These are phyloP conservation scores for Globisporangium lucens DNA, from an alignment of 352 stramenopile species.

Conservation along the genomic window DNA sequence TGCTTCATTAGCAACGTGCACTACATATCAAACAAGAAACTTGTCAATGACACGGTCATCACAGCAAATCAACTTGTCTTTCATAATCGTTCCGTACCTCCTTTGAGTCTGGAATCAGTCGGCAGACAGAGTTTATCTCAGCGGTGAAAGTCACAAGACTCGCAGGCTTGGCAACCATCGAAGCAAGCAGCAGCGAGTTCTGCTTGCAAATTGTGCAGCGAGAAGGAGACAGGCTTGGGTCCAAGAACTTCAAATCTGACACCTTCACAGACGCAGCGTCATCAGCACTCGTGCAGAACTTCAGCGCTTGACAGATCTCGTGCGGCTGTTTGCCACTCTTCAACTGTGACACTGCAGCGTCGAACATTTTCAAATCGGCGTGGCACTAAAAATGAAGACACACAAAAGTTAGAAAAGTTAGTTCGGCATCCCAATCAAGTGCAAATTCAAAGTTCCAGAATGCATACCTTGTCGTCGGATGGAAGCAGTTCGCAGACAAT, in stretches of 20 bases:
- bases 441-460: neutral
- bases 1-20: constrained; percentile 60
- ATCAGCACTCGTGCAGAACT: constrained; percentile 36
- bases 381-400: constrained; percentile 40
- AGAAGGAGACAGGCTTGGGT: constrained; percentile 32
- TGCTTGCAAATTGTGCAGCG: constrained; percentile 57
- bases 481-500: constrained; percentile 68
- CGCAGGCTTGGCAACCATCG: constrained; percentile 41
- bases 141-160: constrained; percentile 46
- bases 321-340: constrained; percentile 58
- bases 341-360: constrained; percentile 42
- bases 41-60: neutral
- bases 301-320: constrained; percentile 49
- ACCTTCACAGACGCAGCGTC: constrained; percentile 20
- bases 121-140: constrained; percentile 51
- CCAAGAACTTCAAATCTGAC: constrained; percentile 42
- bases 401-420: neutral
- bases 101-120: constrained; percentile 49
- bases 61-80: neutral
- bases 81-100: constrained; percentile 22
- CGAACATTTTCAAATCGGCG: constrained; percentile 63
- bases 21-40: constrained; percentile 15
- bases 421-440: neutral
- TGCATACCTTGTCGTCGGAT: constrained; percentile 51
- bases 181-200: constrained; percentile 53